phyloP scores from a whole-genome alignment of 768 basidiomycete genomes.

The Pleurotus ostreatus region DNA sequence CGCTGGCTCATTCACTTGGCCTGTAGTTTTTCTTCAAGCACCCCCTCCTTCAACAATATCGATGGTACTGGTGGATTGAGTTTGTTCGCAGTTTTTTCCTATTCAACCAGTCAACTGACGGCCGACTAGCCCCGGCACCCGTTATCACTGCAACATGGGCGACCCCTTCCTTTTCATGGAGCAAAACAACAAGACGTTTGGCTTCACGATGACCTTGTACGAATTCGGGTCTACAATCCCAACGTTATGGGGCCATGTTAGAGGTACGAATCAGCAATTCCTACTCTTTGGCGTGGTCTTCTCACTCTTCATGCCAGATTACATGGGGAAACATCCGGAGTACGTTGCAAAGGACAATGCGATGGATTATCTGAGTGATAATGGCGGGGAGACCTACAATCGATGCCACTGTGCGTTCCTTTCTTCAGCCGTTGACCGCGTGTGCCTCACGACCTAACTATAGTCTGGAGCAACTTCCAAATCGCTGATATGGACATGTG shows the following conservation, averaged over 20 bases:
- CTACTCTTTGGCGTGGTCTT: not conserved
- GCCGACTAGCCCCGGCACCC: conserved; percentile 55
- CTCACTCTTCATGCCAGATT: conserved; percentile 35
- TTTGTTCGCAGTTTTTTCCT: conserved; percentile 24
- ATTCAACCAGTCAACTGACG: conserved; percentile 23
- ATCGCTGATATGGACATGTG: conserved; percentile 66
- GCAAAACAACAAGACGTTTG: conserved; percentile 64
- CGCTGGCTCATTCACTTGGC: not conserved
- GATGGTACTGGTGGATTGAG: conserved; percentile 83
- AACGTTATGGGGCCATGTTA: conserved; percentile 68
- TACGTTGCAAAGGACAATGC: conserved; percentile 57
- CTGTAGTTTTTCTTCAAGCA: conserved; percentile 68
- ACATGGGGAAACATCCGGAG: conserved; percentile 50
- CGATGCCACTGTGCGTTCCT: conserved; percentile 56
- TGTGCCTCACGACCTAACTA: not conserved
- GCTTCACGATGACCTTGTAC: conserved; percentile 71
- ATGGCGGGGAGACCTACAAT: conserved; percentile 61
- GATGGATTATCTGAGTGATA: conserved; percentile 46
- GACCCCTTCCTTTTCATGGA: conserved; percentile 75
- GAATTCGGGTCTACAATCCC: conserved; percentile 75
- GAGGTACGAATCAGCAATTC: conserved; percentile 36
- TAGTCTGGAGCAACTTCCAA: conserved; percentile 49
- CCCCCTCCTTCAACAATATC: conserved; percentile 57
- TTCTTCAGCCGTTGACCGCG: not conserved
- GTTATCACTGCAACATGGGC: conserved; percentile 69